phyloP scores from a whole-genome alignment of 768 basidiomycete genomes.

The Mycena sanguinolenta region DNA sequence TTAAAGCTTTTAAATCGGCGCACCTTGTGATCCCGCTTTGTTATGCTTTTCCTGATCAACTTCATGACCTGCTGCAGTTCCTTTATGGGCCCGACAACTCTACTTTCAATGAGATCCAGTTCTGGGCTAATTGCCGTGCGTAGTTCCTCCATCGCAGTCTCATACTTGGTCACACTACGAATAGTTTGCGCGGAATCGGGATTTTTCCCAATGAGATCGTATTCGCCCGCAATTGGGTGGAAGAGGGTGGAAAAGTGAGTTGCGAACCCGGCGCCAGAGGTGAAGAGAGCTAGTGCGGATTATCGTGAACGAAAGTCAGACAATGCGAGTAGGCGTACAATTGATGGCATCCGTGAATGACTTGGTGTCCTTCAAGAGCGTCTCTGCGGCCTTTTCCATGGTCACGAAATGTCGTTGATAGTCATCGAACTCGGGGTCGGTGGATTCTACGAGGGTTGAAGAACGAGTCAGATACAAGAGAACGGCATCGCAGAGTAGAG shows the following conservation, averaged over 20 bases:
- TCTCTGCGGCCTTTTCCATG: slow-evolving; percentile 87
- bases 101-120: slow-evolving; percentile 91
- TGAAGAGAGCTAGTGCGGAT: slow-evolving; percentile 68
- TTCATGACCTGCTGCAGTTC: slow-evolving; percentile 92
- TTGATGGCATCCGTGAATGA: slow-evolving; percentile 88
- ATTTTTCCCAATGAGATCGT: slow-evolving; percentile 82
- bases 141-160: slow-evolving; percentile 85
- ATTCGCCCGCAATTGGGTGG: slow-evolving; percentile 80
- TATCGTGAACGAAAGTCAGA: slow-evolving; percentile 13
- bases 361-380: slow-evolving; percentile 92
- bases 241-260: slow-evolving; percentile 75
- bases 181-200: slow-evolving; percentile 85
- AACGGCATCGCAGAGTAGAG: slow-evolving; percentile 7
- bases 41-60: slow-evolving; percentile 91
- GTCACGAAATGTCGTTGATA: slow-evolving; percentile 81
- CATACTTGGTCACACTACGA: slow-evolving; percentile 79
- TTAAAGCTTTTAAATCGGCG: slow-evolving; percentile 4
- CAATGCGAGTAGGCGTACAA: slow-evolving; percentile 57
- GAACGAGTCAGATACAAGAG: slow-evolving; percentile 3
- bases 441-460: slow-evolving; percentile 67
- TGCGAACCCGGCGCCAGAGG: slow-evolving; percentile 71
- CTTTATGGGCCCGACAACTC: slow-evolving; percentile 88
- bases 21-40: slow-evolving; percentile 97
- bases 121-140: slow-evolving; percentile 85
- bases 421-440: slow-evolving; percentile 92